Percentiles rank a stretch among this genome's conserved stretches.
These are phyloP conservation scores for Lecanicillium sp. DNA, from an alignment of 2,329 filamentous ascomycete species.

Conservation along the genomic window DNA sequence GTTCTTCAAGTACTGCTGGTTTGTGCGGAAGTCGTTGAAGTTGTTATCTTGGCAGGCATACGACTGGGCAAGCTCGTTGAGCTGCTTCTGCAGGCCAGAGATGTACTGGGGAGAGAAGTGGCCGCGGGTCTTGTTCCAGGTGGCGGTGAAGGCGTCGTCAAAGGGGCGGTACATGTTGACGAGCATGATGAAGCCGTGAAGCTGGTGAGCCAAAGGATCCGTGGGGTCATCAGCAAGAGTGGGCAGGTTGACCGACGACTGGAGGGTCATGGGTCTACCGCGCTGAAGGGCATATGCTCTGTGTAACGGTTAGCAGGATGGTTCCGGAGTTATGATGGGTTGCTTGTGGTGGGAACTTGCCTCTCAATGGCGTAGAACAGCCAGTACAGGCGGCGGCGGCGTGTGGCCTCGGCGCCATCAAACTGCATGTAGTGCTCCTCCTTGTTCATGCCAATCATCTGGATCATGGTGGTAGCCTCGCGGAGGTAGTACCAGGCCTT, in stretches of 20 bases:
- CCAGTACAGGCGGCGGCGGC: constrained; percentile 64
- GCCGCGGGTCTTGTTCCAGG: constrained; percentile 59
- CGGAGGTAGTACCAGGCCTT: constrained; percentile 74
- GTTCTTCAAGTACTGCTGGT: constrained; percentile 59
- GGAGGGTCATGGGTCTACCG: constrained; percentile 61
- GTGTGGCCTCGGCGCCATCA: constrained; percentile 51
- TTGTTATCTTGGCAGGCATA: constrained; percentile 47
- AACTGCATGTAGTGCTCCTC: constrained; percentile 55
- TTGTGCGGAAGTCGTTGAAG: constrained; percentile 46
- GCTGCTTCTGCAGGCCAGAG: constrained; percentile 52
- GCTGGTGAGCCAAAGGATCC: constrained; percentile 44
- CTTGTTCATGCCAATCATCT: constrained; percentile 53
- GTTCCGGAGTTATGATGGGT: too few species aligned
- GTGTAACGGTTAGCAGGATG: too few species aligned
- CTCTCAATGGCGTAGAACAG: constrained; percentile 60
- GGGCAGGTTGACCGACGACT: constrained; percentile 60
- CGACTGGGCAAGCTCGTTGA: constrained; percentile 45
- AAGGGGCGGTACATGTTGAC: constrained; percentile 59
- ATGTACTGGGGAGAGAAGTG: constrained; percentile 52
- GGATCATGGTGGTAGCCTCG: constrained; percentile 65
- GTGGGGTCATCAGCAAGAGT: constrained; percentile 52
- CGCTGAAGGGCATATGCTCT: constrained; percentile 64
- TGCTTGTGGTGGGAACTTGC: too few species aligned
- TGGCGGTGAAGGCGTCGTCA: constrained; percentile 53
- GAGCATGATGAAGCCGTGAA: constrained; percentile 51